phyloP scores from a whole-genome alignment of 805 yeast genomes.

The Zygotorulaspora danielsina region DNA sequence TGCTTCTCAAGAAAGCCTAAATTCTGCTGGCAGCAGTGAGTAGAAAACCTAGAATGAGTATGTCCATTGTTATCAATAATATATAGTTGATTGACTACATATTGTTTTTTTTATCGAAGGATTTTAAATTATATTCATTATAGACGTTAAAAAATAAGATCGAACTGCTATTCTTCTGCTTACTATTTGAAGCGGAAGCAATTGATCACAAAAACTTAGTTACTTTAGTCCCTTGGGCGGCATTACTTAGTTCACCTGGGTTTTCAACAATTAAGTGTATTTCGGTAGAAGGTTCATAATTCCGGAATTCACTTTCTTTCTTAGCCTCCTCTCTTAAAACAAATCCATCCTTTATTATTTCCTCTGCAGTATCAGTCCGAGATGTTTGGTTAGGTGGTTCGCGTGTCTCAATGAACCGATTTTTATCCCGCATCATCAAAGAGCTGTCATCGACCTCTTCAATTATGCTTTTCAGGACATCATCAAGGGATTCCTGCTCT shows the following conservation, averaged over 20 bases:
- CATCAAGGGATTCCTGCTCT: constrained; percentile 29
- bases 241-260: constrained; percentile 40
- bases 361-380: constrained; percentile 7
- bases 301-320: constrained; percentile 26
- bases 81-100: too few species aligned
- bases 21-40: too few species aligned
- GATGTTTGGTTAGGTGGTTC: background rate
- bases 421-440: background rate
- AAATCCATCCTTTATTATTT: constrained; percentile 21
- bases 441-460: constrained; percentile 20
- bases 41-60: too few species aligned
- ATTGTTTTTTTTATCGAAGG: too few species aligned
- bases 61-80: too few species aligned
- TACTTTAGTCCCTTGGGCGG: constrained; percentile 38
- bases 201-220: constrained; percentile 35
- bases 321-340: constrained; percentile 16
- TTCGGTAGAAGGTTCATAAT: constrained; percentile 34
- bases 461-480: constrained; percentile 31
- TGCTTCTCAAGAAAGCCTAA: too few species aligned
- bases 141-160: too few species aligned
- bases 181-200: too few species aligned
- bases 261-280: constrained; percentile 37
- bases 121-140: too few species aligned
- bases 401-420: background rate
- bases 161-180: too few species aligned